Evolutionary conservation across 495 filamentous ascomycete genomes (phyloP), one percentile per base, ranked within the genome.

Genomic region (Aspergillus avenaceus): DNA sequence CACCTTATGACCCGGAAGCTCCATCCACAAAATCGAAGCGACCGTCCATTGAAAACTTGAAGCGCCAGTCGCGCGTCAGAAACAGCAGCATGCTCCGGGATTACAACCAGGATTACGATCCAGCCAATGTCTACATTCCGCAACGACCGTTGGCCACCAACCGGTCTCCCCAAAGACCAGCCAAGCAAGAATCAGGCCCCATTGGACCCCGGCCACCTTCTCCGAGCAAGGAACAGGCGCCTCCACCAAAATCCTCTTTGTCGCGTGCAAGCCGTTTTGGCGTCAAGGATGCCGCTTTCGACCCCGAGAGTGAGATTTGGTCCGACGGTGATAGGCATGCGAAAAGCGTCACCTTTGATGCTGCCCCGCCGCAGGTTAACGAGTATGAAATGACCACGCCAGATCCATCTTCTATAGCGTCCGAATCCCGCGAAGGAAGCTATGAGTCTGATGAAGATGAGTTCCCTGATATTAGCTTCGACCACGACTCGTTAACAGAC

Each of bases 311-410:
- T 50, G 80, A 77, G 16, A 81, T 81, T n/a, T 87, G 85, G 78
- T 83, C 85, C n/a, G 84, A 87, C 27, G 72, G 74, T 1, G 81
- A 84, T 28, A 84, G 90, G 28, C 87, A 95, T 69, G 83, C 88
- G 0, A 98, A 98, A 70, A 96, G 90, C 56, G 93, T 98, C 23
- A 97, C 90, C 2, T 98, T 97, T 60, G 91, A 97, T 73, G 85
- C 83, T 23, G 93, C 90, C 0, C 92, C 93, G 19, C 95, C 93
- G 24, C 87, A 93, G 64, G 76, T 97, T 45, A 95, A 96, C 59
- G 91, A 97, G 63, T 98, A 97, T 61, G 93, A 97, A 69, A 91
- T 96, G 88, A 85, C 88, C 27, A 98, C 93, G 3, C 93, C 93
- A 1, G 93, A 96, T 65, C 80, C 89, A 13, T 97, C 95, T 5